Evolutionary conservation across 306 rosid genomes (phyloP).

Genomic region (Pterocarpus macrocarpus): DNA sequence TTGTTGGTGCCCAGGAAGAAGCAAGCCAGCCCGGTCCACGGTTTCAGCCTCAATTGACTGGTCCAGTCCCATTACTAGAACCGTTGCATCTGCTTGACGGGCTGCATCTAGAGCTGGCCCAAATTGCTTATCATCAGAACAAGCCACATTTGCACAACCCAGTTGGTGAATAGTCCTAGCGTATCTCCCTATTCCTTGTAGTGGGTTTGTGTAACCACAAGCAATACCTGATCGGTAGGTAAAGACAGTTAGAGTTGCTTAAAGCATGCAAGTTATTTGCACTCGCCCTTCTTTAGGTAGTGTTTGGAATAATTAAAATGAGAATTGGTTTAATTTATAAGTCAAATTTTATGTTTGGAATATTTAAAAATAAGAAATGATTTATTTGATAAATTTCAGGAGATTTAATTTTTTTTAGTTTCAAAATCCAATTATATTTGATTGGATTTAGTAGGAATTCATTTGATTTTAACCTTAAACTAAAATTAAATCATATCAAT

Average conservation of each 20-base stretch:
- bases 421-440: no score
- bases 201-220: constrained; percentile 74
- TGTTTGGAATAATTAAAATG: no score
- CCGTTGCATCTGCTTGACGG: constrained; percentile 71
- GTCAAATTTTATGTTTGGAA: no score
- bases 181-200: constrained; percentile 71
- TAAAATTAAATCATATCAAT: no score
- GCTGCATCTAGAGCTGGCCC: constrained; percentile 62
- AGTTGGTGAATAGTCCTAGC: constrained; percentile 55
- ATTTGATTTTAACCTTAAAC: no score
- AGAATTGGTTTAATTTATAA: no score
- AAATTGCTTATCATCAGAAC: constrained; percentile 58
- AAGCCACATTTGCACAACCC: constrained; percentile 75
- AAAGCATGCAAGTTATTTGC: no score
- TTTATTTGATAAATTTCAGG: no score
- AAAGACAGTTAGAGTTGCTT: not conserved
- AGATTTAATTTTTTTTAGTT: no score
- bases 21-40: constrained; percentile 64
- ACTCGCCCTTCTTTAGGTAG: no score
- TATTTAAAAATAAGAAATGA: no score
- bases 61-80: constrained; percentile 77
- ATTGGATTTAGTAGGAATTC: no score
- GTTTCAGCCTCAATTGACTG: constrained; percentile 86
- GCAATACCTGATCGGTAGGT: constrained; percentile 58
- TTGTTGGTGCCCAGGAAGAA: constrained; percentile 83